phyloP scores from a whole-genome alignment of 2,329 filamentous ascomycete genomes.

The Helotiales sp. region DNA sequence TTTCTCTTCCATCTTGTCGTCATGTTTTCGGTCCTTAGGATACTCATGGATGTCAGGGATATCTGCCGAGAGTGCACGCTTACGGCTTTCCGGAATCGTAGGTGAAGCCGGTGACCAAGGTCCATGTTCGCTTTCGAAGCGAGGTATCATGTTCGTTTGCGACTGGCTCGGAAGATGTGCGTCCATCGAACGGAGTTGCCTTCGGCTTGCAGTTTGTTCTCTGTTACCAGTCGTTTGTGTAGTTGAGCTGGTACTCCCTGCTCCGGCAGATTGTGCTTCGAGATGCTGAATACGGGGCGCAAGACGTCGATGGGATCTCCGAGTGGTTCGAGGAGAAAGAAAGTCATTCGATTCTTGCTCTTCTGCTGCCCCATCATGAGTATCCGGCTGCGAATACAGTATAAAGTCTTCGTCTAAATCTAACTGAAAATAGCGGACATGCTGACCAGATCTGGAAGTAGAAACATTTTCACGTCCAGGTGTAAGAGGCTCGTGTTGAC shows the following conservation, averaged over 20 bases:
- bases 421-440: not conserved
- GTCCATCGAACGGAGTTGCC: not conserved
- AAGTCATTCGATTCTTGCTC: not conserved
- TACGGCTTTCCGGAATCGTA: slow-evolving; percentile 1
- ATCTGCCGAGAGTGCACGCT: not conserved
- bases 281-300: not conserved
- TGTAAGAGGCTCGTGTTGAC: not conserved
- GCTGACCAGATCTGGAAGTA: slow-evolving; percentile 6
- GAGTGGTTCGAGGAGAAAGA: not conserved
- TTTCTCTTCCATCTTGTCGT: slow-evolving; percentile 12
- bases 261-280: not conserved
- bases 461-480: not conserved
- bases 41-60: slow-evolving; percentile 7
- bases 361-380: not conserved
- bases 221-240: not conserved
- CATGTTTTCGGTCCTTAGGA: not conserved
- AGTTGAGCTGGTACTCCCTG: not conserved
- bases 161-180: not conserved
- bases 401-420: not conserved
- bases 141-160: not conserved
- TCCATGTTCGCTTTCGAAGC: not conserved
- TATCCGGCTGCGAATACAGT: not conserved
- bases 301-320: not conserved
- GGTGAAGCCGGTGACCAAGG: slow-evolving; percentile 4
- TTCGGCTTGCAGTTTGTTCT: not conserved